phyloP scores from a whole-genome alignment of 805 yeast genomes.

The Komagataella kurtzmanii region DNA sequence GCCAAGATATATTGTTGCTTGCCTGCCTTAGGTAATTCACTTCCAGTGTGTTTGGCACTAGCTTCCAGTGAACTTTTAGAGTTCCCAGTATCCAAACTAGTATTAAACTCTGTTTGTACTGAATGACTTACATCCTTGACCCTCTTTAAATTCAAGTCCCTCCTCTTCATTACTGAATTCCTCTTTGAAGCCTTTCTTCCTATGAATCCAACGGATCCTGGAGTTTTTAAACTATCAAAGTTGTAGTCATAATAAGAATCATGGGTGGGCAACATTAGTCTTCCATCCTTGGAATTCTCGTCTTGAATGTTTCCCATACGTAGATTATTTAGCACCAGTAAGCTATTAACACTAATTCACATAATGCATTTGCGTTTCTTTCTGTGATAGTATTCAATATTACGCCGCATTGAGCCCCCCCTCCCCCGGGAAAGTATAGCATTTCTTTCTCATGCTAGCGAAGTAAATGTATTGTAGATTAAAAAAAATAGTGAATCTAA shows the following conservation, averaged over 20 bases:
- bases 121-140: not conserved
- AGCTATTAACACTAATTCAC: not conserved
- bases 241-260: not conserved
- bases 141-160: not conserved
- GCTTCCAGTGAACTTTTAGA: not conserved
- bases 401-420: not conserved
- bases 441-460: too few species aligned
- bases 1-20: constrained; percentile 7
- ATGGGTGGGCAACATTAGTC: not conserved
- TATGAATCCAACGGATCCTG: not conserved
- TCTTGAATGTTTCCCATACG: not conserved
- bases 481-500: not conserved
- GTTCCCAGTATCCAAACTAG: not conserved
- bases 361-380: not conserved
- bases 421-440: too few species aligned
- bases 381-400: not conserved
- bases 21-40: not conserved
- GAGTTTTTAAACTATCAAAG: not conserved
- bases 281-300: not conserved
- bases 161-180: not conserved
- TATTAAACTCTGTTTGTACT: not conserved
- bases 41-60: not conserved
- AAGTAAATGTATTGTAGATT: too few species aligned
- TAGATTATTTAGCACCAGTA: not conserved
- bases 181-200: not conserved